Evolutionary conservation across 306 rosid species (phyloP).

Genomic region (Inga laurina): DNA sequence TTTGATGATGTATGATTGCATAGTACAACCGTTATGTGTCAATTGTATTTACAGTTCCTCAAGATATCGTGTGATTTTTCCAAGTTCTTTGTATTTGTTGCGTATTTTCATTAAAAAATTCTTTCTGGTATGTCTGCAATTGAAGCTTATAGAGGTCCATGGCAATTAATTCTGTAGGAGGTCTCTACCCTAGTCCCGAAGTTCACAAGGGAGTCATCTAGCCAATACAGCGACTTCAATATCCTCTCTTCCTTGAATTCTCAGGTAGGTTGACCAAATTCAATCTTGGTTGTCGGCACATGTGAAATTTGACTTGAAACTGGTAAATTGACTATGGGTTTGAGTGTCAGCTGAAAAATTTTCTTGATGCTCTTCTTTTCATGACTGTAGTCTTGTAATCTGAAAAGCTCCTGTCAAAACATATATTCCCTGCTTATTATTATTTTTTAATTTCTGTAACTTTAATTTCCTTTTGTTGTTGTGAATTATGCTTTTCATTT

Average conservation of each 20-base stretch:
- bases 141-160: slow-evolving; percentile 32
- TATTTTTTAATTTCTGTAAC: not conserved
- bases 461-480: slow-evolving; percentile 10
- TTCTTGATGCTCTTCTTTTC: slow-evolving; percentile 1
- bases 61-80: slow-evolving; percentile 4
- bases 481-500: slow-evolving; percentile 18
- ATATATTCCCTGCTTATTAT: slow-evolving; percentile 9
- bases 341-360: slow-evolving; percentile 1
- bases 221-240: slow-evolving; percentile 89
- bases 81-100: slow-evolving; percentile 8
- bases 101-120: slow-evolving; percentile 26
- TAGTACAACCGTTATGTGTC: not conserved
- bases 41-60: not conserved
- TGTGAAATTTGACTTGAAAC: slow-evolving; percentile 17
- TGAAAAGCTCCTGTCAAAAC: slow-evolving; percentile 20
- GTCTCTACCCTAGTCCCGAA: slow-evolving; percentile 80
- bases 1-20: not conserved
- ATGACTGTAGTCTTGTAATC: slow-evolving; percentile 22
- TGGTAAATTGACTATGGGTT: slow-evolving; percentile 14
- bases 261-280: slow-evolving; percentile 64
- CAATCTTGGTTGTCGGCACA: slow-evolving; percentile 7
- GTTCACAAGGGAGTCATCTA: slow-evolving; percentile 77
- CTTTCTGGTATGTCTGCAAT: slow-evolving; percentile 6
- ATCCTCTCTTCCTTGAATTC: slow-evolving; percentile 96
- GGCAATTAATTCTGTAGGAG: slow-evolving; percentile 64